phyloP scores from a whole-genome alignment of 305 asterid species.

The Solanum hybrid region DNA sequence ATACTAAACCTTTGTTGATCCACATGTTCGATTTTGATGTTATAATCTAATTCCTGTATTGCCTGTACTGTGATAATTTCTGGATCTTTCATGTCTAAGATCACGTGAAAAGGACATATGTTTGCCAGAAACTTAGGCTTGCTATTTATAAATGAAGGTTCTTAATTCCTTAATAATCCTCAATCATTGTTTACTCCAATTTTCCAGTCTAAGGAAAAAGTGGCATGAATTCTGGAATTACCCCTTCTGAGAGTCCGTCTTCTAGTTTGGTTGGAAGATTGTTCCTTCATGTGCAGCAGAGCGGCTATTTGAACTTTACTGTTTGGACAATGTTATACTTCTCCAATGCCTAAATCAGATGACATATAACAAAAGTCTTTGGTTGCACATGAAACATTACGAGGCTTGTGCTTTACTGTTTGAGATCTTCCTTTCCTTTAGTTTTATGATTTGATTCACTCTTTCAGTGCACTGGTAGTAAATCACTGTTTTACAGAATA shows the following conservation, averaged over 20 bases:
- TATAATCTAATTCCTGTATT: neutral
- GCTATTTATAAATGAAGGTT: neutral
- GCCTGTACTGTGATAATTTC: neutral
- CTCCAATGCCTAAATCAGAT: neutral
- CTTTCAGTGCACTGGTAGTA: neutral
- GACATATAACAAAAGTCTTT: neutral
- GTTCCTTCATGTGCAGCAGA: neutral
- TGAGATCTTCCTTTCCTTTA: neutral
- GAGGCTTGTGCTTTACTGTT: neutral
- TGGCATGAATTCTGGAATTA: neutral
- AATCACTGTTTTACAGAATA: neutral
- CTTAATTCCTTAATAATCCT: neutral
- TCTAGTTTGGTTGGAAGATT: neutral
- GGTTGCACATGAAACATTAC: neutral
- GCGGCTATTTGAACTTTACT: neutral
- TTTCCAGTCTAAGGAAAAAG: neutral
- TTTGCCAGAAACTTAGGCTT: neutral
- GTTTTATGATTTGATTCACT: neutral
- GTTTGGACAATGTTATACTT: neutral
- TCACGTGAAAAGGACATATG: neutral
- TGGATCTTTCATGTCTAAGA: neutral
- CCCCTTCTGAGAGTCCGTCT: neutral
- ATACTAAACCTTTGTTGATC: neutral
- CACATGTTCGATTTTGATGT: neutral
- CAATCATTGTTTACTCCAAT: neutral